Base-by-base conservation (phyloP, 73 alveolate species). In the Paramecium primaurelia region DNA sequence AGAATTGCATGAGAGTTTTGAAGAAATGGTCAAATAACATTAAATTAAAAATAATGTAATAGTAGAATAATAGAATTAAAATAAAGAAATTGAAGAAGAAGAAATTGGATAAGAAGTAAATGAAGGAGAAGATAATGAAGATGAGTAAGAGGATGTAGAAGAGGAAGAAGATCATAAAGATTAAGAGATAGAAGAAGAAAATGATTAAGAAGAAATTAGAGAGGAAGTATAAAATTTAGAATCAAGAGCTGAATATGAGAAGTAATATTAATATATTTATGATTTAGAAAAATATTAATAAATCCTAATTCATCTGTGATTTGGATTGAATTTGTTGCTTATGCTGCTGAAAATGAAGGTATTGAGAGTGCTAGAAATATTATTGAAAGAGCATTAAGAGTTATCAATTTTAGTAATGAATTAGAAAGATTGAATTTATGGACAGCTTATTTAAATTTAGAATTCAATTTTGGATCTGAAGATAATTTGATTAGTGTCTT, bases 361-460 rank as follows among this genome's bases (percentile, higher is more conserved):
- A 91, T 95, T 38, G 97, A 97, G 51, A 86, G 96, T 8, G 97
- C 99, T 9, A 96, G 99, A 69, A 93, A 92, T 85, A 95, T 98
- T 22, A 95, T 95, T 73, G 99, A 98, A 93, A 94, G 99, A 92
- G 99, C 99, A 18, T 93, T 98, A 47, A 98, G 96, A 93, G 93
- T 97, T 4, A 95, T 98, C 16, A 96, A 96, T 64, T 95, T 94
- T 22, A 97, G 96, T 58, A 95, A 95, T 44, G 96, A 97, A 83
- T 98, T 95, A 60, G 97, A 97, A 92, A 60, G 89, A 54, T 92
- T 97, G 92, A 98, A 98, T 94, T 68, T 98, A 37, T 98, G 99
- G 99, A 93, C 96, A 14, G 99, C 99, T 9, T 98, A 95, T 86
- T 94, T 98, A 96, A 98, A 98, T 92, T 88, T 98, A 58, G 99